These are phyloP conservation scores for Rhynchosporium graminicola DNA, from an alignment of 2,329 filamentous ascomycete species.

Conservation along the genomic window DNA sequence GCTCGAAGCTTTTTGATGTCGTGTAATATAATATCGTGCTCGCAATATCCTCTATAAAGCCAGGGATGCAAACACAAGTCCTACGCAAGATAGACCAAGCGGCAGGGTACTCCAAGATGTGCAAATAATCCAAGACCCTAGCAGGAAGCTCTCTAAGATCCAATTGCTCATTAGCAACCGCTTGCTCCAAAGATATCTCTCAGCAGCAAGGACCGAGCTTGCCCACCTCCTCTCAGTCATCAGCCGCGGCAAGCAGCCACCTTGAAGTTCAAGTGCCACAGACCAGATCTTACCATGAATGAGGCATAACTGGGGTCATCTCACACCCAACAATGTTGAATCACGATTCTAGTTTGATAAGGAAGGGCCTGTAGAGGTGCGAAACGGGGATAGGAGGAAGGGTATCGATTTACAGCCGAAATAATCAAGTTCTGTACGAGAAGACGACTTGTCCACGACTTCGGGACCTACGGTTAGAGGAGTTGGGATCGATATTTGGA, in stretches of 20 bases:
- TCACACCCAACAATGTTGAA: too few species aligned
- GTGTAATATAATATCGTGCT: background rate
- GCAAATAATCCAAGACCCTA: too few species aligned
- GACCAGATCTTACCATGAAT: background rate
- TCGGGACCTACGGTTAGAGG: too few species aligned
- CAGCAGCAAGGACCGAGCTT: conserved; percentile 8
- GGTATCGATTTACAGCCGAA: too few species aligned
- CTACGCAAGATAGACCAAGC: too few species aligned
- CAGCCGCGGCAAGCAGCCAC: conserved; percentile 14
- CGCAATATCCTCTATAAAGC: background rate
- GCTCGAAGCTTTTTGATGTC: background rate
- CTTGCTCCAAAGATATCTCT: background rate
- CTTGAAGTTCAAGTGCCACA: conserved; percentile 2
- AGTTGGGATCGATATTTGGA: too few species aligned
- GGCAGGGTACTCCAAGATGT: too few species aligned
- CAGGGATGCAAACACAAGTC: background rate
- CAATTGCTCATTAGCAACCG: background rate
- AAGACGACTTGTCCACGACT: too few species aligned
- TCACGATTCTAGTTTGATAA: too few species aligned
- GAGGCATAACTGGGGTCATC: background rate
- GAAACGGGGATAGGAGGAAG: too few species aligned
- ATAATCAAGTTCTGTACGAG: too few species aligned
- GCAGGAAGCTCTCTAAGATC: background rate
- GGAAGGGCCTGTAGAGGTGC: too few species aligned
- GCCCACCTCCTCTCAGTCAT: background rate